Conservation (phyloP, 805 yeast species). For the Schwanniomyces sp. region DNA sequence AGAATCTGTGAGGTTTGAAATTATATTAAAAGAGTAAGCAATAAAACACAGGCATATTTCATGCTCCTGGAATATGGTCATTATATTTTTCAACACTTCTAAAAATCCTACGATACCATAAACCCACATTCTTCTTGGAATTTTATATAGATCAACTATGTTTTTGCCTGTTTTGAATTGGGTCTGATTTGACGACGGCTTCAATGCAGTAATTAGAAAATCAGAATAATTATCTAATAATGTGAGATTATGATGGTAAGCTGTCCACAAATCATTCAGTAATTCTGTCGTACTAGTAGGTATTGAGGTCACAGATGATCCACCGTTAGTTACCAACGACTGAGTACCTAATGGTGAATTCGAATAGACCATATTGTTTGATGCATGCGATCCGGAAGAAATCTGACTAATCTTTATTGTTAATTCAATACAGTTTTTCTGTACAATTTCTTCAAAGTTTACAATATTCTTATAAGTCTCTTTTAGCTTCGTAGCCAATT, state of each 20-base stretch:
- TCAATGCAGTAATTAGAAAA: slow-evolving; percentile 66
- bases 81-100: slow-evolving; percentile 73
- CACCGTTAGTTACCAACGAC: slow-evolving; percentile 13
- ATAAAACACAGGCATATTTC: slow-evolving; percentile 77
- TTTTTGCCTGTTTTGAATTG: slow-evolving; percentile 73
- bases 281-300: slow-evolving; percentile 46
- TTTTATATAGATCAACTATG: slow-evolving; percentile 73
- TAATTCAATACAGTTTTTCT: slow-evolving; percentile 64
- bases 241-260: slow-evolving; percentile 65
- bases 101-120: slow-evolving; percentile 81
- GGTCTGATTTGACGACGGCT: slow-evolving; percentile 52
- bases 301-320: slow-evolving; percentile 13
- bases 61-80: slow-evolving; percentile 71
- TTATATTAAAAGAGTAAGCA: slow-evolving; percentile 65
- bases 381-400: slow-evolving; percentile 31
- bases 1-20: slow-evolving; percentile 54
- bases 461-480: slow-evolving; percentile 73
- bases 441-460: slow-evolving; percentile 65
- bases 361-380: slow-evolving; percentile 6
- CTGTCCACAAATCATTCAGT: slow-evolving; percentile 65
- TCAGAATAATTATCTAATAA: slow-evolving; percentile 71
- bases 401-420: slow-evolving; percentile 49
- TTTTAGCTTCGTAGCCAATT: slow-evolving; percentile 66
- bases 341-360: slow-evolving; percentile 11
- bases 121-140: slow-evolving; percentile 81